Evolutionary conservation across 1,139 yeast species (phyloP).

Genomic region (Hansenula lynferdii): DNA sequence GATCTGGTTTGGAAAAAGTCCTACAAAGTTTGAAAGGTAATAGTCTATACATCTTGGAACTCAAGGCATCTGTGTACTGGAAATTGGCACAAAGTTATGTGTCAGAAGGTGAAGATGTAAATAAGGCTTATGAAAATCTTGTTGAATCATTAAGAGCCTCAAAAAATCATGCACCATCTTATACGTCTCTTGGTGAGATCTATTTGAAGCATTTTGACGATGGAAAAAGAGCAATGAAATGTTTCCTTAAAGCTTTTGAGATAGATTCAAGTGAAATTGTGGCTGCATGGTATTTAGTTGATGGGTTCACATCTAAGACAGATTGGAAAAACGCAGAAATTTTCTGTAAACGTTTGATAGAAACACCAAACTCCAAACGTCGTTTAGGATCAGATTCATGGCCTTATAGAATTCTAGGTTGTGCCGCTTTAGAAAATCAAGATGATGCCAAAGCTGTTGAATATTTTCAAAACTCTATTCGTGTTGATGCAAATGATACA

Average conservation of each 20-base stretch:
- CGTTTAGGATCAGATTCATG: constrained; percentile 48
- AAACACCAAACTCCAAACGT: constrained; percentile 57
- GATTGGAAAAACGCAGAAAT: constrained; percentile 89
- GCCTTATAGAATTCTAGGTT: constrained; percentile 89
- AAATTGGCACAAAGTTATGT: constrained; percentile 62
- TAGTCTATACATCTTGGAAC: constrained; percentile 48
- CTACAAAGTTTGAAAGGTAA: constrained; percentile 42
- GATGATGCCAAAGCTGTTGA: constrained; percentile 80
- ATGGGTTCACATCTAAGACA: constrained; percentile 54
- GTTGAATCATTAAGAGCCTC: constrained; percentile 61
- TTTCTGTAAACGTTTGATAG: constrained; percentile 57
- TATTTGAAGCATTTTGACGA: constrained; percentile 59
- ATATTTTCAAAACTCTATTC: constrained; percentile 81
- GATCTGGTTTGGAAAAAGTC: constrained; percentile 42
- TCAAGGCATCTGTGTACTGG: constrained; percentile 63
- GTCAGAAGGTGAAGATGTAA: constrained; percentile 21
- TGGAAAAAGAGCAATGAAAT: constrained; percentile 67
- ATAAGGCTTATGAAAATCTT: constrained; percentile 47
- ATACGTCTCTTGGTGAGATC: constrained; percentile 71
- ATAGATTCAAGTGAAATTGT: constrained; percentile 69
- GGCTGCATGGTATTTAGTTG: constrained; percentile 72
- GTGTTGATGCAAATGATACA: constrained; percentile 60
- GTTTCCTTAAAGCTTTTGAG: constrained; percentile 88
- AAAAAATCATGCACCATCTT: constrained; percentile 68
- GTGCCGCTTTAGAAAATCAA: constrained; percentile 66